A percentile compares a stretch with the other conserved stretches of the same genome.
phyloP scores from a whole-genome alignment of 805 yeast species.

The Blastobotrys mokoenaii region DNA sequence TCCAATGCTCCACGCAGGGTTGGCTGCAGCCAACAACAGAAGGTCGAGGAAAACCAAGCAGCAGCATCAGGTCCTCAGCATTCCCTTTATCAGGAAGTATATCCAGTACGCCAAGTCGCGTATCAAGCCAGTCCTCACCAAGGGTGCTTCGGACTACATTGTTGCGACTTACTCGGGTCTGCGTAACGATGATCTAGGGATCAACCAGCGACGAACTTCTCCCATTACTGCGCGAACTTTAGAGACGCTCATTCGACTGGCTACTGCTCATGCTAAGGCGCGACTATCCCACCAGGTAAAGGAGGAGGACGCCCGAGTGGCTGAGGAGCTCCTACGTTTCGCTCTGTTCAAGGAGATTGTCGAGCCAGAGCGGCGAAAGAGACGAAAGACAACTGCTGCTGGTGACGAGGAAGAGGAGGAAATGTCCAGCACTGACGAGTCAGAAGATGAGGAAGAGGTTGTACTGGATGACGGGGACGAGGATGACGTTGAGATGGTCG shows the following conservation, averaged over 20 bases:
- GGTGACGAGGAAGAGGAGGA: slow-evolving; percentile 27
- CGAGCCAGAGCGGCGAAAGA: slow-evolving; percentile 30
- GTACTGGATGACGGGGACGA: slow-evolving; percentile 37
- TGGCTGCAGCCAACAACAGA: slow-evolving; percentile 33
- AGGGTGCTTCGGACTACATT: slow-evolving; percentile 70
- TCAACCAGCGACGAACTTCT: slow-evolving; percentile 52
- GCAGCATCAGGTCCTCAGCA: slow-evolving; percentile 48
- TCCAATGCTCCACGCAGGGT: slow-evolving; percentile 76
- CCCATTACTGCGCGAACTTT: slow-evolving; percentile 98
- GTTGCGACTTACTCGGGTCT: slow-evolving; percentile 72
- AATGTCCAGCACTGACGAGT: slow-evolving; percentile 28
- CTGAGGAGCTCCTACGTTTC: slow-evolving; percentile 75
- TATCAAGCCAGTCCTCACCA: slow-evolving; percentile 69
- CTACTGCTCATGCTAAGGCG: slow-evolving; percentile 97
- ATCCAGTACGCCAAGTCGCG: slow-evolving; percentile 90
- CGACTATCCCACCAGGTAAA: slow-evolving; percentile 71
- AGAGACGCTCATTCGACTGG: slow-evolving; percentile 87
- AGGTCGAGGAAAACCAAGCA: slow-evolving; percentile 24
- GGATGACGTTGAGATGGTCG: slow-evolving; percentile 37
- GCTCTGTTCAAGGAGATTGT: slow-evolving; percentile 75
- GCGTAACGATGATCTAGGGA: slow-evolving; percentile 57
- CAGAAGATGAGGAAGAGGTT: slow-evolving; percentile 36
- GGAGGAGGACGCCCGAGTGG: slow-evolving; percentile 71
- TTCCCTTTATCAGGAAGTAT: slow-evolving; percentile 84
- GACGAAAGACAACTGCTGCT: slow-evolving; percentile 24